Evolutionary conservation across 2,329 filamentous ascomycete genomes (phyloP).

Genomic region (Capronia americana): DNA sequence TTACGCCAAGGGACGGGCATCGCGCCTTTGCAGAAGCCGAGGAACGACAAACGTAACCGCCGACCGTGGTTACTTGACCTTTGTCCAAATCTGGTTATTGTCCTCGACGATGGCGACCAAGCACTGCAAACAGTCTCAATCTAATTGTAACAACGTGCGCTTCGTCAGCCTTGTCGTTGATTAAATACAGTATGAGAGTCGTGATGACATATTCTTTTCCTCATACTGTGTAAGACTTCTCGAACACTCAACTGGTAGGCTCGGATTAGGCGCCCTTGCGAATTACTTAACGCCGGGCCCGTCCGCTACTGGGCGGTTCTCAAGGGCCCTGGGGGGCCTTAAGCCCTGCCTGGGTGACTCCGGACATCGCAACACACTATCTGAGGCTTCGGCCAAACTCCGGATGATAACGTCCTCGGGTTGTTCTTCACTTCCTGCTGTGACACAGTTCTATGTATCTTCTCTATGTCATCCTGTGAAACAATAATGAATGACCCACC

Average conservation of each 20-base stretch:
- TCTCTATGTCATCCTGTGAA: neutral
- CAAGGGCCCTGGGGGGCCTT: neutral
- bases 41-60: neutral
- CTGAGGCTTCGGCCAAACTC: neutral
- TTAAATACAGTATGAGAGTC: neutral
- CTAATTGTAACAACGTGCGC: neutral
- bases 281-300: neutral
- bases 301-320: neutral
- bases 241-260: neutral
- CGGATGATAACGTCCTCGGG: neutral
- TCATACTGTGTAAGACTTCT: neutral
- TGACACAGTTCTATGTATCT: neutral
- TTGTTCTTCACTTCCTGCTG: neutral
- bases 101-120: neutral
- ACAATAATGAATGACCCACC: constrained; percentile 27
- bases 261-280: neutral
- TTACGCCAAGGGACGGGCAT: constrained; percentile 1
- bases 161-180: neutral
- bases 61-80: neutral
- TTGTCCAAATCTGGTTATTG: neutral
- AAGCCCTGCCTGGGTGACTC: neutral
- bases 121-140: neutral
- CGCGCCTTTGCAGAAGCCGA: constrained; percentile 12
- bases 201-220: neutral
- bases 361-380: neutral